A percentile compares a stretch with the other conserved stretches of the same genome.
phyloP scores from a whole-genome alignment of 148 eudicot species.

The Spergularia marina region DNA sequence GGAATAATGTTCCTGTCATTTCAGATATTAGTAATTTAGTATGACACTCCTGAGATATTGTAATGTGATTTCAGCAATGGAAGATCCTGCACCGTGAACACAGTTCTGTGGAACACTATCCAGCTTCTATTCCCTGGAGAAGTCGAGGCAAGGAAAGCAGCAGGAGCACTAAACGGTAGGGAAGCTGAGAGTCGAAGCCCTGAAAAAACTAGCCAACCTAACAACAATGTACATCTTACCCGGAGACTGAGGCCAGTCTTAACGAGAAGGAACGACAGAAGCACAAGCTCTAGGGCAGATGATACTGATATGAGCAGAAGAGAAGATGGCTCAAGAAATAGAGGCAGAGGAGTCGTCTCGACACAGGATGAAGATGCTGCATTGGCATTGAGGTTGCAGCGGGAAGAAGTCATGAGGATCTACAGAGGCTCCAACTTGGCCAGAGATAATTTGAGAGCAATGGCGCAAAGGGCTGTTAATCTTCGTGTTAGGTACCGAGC shows the following conservation, averaged over 20 bases:
- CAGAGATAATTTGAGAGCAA: constrained; percentile 69
- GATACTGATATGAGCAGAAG: constrained; percentile 31
- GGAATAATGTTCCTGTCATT: too few relatives aligned
- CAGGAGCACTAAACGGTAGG: constrained; percentile 29
- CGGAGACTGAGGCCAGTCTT: constrained; percentile 25
- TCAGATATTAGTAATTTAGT: too few relatives aligned
- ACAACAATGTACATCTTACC: constrained; percentile 9
- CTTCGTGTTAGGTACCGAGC: constrained; percentile 34
- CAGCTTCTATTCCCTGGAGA: constrained; percentile 91
- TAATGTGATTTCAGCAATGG: constrained; percentile 51
- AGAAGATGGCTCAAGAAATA: background rate
- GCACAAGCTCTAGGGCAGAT: background rate
- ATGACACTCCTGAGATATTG: background rate
- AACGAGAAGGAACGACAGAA: constrained; percentile 9
- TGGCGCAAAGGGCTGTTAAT: constrained; percentile 62
- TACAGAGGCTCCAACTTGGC: constrained; percentile 53
- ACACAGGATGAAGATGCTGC: constrained; percentile 74
- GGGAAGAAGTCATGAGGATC: constrained; percentile 66
- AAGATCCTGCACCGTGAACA: constrained; percentile 90
- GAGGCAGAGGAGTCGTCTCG: constrained; percentile 26
- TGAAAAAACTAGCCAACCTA: background rate
- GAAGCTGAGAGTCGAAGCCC: constrained; percentile 31
- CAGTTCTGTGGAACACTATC: constrained; percentile 98
- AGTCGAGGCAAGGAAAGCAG: constrained; percentile 67
- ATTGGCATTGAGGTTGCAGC: constrained; percentile 42